phyloP scores from a whole-genome alignment of 352 stramenopile species.

The Pythium phragmitis region DNA sequence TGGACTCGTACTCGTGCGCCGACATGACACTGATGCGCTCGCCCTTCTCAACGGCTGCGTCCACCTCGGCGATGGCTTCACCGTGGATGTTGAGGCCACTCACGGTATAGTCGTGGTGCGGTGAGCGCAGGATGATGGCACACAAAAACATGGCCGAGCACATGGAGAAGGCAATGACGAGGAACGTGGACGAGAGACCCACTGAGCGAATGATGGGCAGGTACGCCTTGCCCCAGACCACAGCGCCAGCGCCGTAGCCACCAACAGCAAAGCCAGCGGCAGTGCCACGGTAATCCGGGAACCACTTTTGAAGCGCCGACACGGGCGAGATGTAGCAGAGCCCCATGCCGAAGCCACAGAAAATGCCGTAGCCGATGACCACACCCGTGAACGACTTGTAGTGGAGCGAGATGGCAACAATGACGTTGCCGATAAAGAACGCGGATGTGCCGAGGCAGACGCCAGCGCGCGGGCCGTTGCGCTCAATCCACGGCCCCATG shows the following conservation, averaged over 20 bases:
- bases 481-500: slow-evolving; percentile 60
- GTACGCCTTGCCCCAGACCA: slow-evolving; percentile 66
- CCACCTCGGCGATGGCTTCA: slow-evolving; percentile 34
- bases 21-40: slow-evolving; percentile 41
- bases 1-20: slow-evolving; percentile 37
- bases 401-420: slow-evolving; percentile 49
- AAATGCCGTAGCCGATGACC: slow-evolving; percentile 71
- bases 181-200: slow-evolving; percentile 46
- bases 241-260: slow-evolving; percentile 52
- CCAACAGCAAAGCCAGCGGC: slow-evolving; percentile 63
- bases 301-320: slow-evolving; percentile 70
- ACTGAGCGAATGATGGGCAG: slow-evolving; percentile 45
- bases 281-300: slow-evolving; percentile 68
- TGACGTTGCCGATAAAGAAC: slow-evolving; percentile 55
- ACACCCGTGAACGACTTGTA: slow-evolving; percentile 54
- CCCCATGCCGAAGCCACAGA: slow-evolving; percentile 56
- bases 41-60: slow-evolving; percentile 25
- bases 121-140: slow-evolving; percentile 44
- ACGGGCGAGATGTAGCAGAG: slow-evolving; percentile 73
- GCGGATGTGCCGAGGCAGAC: slow-evolving; percentile 42
- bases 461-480: slow-evolving; percentile 43
- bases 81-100: slow-evolving; percentile 60
- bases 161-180: slow-evolving; percentile 49
- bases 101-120: slow-evolving; percentile 42
- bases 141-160: slow-evolving; percentile 40